Base-by-base conservation (phyloP, 768 basidiomycete species). In the Phylloporus arenicola region DNA sequence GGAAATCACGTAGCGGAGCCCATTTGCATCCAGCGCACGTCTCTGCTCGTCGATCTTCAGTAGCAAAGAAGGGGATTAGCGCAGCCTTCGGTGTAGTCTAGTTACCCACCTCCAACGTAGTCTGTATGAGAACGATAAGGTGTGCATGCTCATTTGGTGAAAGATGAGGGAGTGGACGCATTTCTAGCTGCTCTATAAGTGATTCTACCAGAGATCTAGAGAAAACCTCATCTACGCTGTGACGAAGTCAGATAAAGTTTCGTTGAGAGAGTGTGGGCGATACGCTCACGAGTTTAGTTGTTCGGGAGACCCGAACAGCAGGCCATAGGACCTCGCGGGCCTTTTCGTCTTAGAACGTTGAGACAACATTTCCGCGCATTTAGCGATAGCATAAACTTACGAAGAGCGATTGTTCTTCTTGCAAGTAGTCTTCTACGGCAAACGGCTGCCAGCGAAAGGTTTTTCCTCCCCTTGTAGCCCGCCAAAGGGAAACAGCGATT, bases 11-110 rank as follows among this genome's bases (percentile, higher is more conserved):
- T 94, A 99, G 40, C 95, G 85, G 41, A 96, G 74, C 1, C 95
- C 96, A 64, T 93, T 94, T 2, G 88, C 72, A 68, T 99, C 95
- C 22, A 97, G 72, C 0, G 94, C 83, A n/a, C 93, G 82, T 2
- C 83, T 80, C 64, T 94, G 92, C 57, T 92, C 88, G 43, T 97
- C 88, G 31, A 91, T 84, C 92, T 96, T 56, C 25, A 48, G 24
- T 14, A 31, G n/a, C 13, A 43, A 17, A 43, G 25, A 48, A 24
- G 20, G 45, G 12, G 11, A 50, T 50, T 9, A 54, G 38, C 38
- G 31, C 42, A 29, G 17, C 16, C 27, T 43, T 42, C 22, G 0
- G n/a, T 27, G 30, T 24, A 9, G 31, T n/a, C 29, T 16, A 0
- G 31, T 22, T 27, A 20, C 70, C 59, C 42, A 87, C 93, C 76